Conservation (phyloP, 805 yeast species). For the Zygotorulaspora florentina region DNA sequence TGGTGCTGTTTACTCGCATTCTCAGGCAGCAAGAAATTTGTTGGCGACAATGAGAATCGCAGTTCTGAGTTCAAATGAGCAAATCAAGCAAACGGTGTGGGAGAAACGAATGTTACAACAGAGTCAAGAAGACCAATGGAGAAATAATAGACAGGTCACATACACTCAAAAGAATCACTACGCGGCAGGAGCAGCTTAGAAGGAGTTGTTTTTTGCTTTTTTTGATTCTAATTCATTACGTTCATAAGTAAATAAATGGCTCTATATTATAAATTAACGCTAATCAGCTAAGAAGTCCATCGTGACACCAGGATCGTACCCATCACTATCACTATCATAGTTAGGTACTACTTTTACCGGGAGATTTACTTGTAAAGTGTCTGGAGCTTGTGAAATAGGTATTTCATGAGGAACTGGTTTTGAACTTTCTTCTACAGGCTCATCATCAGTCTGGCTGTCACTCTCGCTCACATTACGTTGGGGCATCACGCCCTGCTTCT, state of each 20-base stretch:
- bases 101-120: constrained; percentile 21
- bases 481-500: constrained; percentile 10
- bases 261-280: not conserved
- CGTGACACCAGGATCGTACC: constrained; percentile 28
- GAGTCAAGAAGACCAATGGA: constrained; percentile 14
- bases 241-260: constrained; percentile 1
- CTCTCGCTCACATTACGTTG: constrained; percentile 10
- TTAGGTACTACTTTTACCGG: not conserved
- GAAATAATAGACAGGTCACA: constrained; percentile 25
- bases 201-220: constrained; percentile 1
- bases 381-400: not conserved
- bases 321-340: constrained; percentile 18
- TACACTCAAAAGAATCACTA: constrained; percentile 25
- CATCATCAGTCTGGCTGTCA: constrained; percentile 8
- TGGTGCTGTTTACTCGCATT: constrained; percentile 91
- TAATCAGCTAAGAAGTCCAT: constrained; percentile 23
- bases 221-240: not conserved
- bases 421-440: constrained; percentile 21
- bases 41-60: constrained; percentile 93
- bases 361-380: not conserved
- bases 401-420: constrained; percentile 2
- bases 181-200: constrained; percentile 30
- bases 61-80: constrained; percentile 71
- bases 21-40: constrained; percentile 88
- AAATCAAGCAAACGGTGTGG: constrained; percentile 24